Conservation (phyloP, 2,329 filamentous ascomycete genomes). For the Cadophora malorum region DNA sequence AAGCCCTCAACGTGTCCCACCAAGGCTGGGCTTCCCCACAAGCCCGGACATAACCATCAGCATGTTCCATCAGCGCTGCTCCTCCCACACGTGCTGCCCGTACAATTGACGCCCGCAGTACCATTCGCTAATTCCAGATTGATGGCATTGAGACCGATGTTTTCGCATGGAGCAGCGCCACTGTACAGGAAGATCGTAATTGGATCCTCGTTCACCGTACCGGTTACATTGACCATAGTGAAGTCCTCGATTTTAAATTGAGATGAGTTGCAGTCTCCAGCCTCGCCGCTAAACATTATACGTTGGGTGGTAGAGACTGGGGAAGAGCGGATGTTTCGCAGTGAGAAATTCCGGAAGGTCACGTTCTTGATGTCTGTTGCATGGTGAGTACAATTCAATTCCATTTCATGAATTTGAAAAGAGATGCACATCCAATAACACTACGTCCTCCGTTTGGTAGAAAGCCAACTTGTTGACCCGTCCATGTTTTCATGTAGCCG, state of each 20-base stretch:
- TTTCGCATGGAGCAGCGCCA: slow-evolving; percentile 36
- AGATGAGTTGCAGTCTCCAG: slow-evolving; percentile 49
- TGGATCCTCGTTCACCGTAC: slow-evolving; percentile 31
- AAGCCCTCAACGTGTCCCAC: slow-evolving; percentile 2
- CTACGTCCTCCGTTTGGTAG: slow-evolving; percentile 65
- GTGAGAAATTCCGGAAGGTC: slow-evolving; percentile 56
- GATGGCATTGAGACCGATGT: slow-evolving; percentile 4
- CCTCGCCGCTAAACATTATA: slow-evolving; percentile 47
- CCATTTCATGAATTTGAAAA: neutral
- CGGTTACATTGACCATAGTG: slow-evolving; percentile 26
- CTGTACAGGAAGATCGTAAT: slow-evolving; percentile 46
- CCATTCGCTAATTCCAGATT: neutral
- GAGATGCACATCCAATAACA: slow-evolving; percentile 51
- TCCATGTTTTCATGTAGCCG: slow-evolving; percentile 65
- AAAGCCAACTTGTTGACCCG: slow-evolving; percentile 55
- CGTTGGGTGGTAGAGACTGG: slow-evolving; percentile 48
- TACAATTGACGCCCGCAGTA: neutral
- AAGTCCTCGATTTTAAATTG: slow-evolving; percentile 47
- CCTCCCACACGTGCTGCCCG: neutral
- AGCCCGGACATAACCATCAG: neutral
- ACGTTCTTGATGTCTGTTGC: slow-evolving; percentile 62
- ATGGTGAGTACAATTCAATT: slow-evolving; percentile 25
- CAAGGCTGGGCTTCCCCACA: neutral
- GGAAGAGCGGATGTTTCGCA: slow-evolving; percentile 43
- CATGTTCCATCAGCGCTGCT: slow-evolving; percentile 6